Evolutionary conservation across 441 rosid species (phyloP).

Genomic region (Sinapis alba): DNA sequence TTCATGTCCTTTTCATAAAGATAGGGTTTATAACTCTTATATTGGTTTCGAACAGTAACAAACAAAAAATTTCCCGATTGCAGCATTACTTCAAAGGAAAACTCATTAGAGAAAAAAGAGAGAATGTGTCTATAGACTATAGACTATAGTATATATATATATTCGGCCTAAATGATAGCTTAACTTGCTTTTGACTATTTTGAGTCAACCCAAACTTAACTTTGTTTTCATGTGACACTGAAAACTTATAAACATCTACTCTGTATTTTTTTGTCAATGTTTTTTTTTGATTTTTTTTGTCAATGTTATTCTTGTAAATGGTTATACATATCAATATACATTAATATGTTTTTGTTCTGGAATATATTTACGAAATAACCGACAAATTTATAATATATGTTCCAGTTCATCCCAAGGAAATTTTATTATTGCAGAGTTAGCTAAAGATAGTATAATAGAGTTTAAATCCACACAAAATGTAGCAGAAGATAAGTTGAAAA

Average conservation of each 20-base stretch:
- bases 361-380: not conserved
- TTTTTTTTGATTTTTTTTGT: not conserved
- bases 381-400: not conserved
- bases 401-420: not conserved
- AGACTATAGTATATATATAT: too few species aligned
- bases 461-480: not conserved
- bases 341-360: not conserved
- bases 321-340: not conserved
- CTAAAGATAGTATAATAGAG: not conserved
- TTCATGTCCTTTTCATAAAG: too few species aligned
- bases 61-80: too few species aligned
- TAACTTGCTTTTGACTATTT: not conserved
- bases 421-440: not conserved
- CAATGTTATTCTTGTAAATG: not conserved
- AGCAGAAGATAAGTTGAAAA: not conserved
- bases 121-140: not conserved
- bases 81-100: not conserved
- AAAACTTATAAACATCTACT: not conserved
- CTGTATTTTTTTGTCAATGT: not conserved
- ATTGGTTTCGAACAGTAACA: not conserved
- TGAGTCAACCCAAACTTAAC: not conserved
- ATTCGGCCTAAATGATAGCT: not conserved
- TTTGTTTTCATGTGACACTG: not conserved
- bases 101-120: not conserved
- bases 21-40: not conserved